These are phyloP conservation scores for Myxozyma lipomycoides DNA, from an alignment of 805 yeast species.

Conservation along the genomic window DNA sequence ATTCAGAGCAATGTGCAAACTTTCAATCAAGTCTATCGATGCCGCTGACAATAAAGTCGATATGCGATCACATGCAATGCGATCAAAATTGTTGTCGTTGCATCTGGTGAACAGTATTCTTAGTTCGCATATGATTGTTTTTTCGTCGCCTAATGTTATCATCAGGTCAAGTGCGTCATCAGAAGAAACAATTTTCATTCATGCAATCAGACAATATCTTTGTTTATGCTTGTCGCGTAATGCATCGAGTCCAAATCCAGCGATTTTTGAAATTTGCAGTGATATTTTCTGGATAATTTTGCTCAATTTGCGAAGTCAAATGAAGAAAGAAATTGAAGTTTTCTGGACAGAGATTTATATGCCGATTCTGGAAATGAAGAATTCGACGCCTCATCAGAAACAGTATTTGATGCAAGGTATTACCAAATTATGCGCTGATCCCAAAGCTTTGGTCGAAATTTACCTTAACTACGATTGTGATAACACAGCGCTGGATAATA, in stretches of 20 bases:
- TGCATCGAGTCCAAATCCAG: constrained; percentile 86
- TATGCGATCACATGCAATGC: constrained; percentile 79
- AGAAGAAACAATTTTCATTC: constrained; percentile 58
- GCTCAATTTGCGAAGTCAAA: constrained; percentile 76
- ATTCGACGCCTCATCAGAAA: constrained; percentile 90
- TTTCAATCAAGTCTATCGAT: constrained; percentile 81
- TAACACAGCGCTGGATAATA: constrained; percentile 64
- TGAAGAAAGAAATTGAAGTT: constrained; percentile 90
- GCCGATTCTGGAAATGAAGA: constrained; percentile 87
- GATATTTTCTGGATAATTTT: constrained; percentile 91
- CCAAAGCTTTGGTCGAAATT: constrained; percentile 84
- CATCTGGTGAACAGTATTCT: constrained; percentile 83
- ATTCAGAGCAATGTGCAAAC: constrained; percentile 90
- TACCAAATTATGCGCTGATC: constrained; percentile 78
- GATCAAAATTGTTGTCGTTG: constrained; percentile 84
- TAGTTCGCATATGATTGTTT: constrained; percentile 78
- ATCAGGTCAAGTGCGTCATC: constrained; percentile 36
- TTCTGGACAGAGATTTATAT: constrained; percentile 89
- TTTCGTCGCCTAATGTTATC: constrained; percentile 46
- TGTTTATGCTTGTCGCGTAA: constrained; percentile 81
- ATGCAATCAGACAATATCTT: constrained; percentile 77
- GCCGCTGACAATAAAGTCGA: constrained; percentile 46
- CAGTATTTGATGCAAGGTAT: constrained; percentile 78
- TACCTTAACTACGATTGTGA: constrained; percentile 96
- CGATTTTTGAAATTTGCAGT: constrained; percentile 84